These are phyloP conservation scores for Picea glauca DNA, from an alignment of 75 land plant genomes.

Conservation along the genomic window DNA sequence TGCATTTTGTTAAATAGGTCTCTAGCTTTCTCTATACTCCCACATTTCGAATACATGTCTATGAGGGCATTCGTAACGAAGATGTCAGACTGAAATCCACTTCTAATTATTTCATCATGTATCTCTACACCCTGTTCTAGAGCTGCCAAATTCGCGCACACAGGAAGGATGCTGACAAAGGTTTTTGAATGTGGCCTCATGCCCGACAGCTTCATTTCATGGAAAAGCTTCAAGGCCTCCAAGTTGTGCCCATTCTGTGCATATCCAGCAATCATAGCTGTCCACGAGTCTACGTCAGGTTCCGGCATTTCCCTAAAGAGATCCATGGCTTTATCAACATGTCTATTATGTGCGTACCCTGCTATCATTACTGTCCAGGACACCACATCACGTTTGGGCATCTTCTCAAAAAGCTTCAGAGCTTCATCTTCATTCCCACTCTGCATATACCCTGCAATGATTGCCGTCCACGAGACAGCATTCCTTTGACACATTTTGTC, in stretches of 20 bases:
- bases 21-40: conserved; percentile 7
- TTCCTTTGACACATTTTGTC: conserved; percentile 25
- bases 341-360: neutral
- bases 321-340: neutral
- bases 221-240: conserved; percentile 5
- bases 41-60: conserved; percentile 23
- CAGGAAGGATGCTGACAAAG: conserved; percentile 12
- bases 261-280: conserved; percentile 12
- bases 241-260: neutral
- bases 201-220: conserved; percentile 9
- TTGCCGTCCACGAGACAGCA: conserved; percentile 55
- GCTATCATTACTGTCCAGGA: neutral
- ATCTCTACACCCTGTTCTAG: conserved; percentile 1
- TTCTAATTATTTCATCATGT: conserved; percentile 15
- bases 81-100: conserved; percentile 24
- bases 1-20: conserved; percentile 5
- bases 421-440: conserved; percentile 48
- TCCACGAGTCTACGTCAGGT: neutral
- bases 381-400: conserved; percentile 16
- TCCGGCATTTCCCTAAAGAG: conserved; percentile 1
- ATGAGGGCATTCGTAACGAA: conserved; percentile 5
- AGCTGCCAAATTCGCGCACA: conserved; percentile 9
- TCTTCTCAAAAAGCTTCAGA: conserved; percentile 29
- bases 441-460: conserved; percentile 43
- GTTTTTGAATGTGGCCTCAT: neutral